Evolutionary conservation across 345 rosid species (phyloP).

Genomic region (Barbarea vulgaris): DNA sequence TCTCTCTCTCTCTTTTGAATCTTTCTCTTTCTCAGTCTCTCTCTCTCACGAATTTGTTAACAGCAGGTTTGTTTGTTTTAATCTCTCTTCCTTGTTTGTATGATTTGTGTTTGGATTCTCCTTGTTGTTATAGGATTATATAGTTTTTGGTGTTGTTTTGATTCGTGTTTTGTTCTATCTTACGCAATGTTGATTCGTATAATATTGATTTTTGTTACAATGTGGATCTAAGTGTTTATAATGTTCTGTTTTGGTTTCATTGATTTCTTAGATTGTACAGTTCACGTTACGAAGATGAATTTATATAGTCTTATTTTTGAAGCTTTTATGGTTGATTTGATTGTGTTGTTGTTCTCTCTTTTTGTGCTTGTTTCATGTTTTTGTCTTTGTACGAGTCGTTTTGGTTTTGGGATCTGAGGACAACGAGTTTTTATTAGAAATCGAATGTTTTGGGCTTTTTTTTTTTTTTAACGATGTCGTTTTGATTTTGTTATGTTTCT

Average conservation of each 20-base stretch:
- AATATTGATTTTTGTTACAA: background rate
- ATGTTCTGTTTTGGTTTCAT: background rate
- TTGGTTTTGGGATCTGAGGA: slow-evolving; percentile 27
- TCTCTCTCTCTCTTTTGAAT: slow-evolving; percentile 25
- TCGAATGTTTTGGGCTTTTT: slow-evolving; percentile 41
- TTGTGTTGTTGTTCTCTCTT: no score
- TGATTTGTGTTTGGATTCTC: background rate
- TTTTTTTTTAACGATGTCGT: background rate
- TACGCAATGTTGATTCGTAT: background rate
- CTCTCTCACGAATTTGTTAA: slow-evolving; percentile 11
- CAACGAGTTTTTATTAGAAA: slow-evolving; percentile 47
- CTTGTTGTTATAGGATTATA: background rate
- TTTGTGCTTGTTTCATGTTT: no score
- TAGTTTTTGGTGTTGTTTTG: background rate
- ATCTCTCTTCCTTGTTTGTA: background rate
- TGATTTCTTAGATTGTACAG: background rate
- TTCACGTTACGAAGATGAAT: background rate
- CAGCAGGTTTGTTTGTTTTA: slow-evolving; percentile 15
- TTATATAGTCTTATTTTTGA: background rate
- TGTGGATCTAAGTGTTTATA: slow-evolving; percentile 18
- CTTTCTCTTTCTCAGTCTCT: slow-evolving; percentile 5
- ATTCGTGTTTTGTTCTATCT: slow-evolving; percentile 26
- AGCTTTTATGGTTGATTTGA: no score
- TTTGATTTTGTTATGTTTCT: slow-evolving; percentile 10
- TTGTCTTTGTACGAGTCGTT: background rate